Evolutionary conservation across 2,329 filamentous ascomycete genomes (phyloP).

Genomic region (Paecilomyces fulvus): DNA sequence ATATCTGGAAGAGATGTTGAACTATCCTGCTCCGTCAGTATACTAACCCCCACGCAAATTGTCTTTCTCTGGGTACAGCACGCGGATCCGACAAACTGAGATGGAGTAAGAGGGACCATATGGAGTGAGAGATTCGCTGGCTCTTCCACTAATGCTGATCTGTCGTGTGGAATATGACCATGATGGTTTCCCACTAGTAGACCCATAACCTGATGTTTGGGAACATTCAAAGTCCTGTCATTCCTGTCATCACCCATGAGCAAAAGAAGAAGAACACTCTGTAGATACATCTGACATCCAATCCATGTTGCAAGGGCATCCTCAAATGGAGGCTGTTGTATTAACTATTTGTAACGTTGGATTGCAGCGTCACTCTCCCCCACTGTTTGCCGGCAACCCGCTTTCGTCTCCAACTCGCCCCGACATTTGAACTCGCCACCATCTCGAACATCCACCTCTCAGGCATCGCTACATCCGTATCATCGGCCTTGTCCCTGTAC

Average conservation of each 20-base stretch:
- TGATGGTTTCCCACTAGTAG: neutral
- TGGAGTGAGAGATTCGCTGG: neutral
- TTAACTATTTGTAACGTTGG: too few species aligned
- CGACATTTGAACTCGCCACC: neutral
- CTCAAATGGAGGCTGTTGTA: neutral
- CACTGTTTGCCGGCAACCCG: neutral
- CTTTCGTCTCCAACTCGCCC: neutral
- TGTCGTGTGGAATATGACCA: neutral
- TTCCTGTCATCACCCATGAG: neutral
- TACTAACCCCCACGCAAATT: neutral
- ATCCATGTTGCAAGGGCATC: neutral
- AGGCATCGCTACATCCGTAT: neutral
- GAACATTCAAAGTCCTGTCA: neutral
- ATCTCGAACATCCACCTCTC: neutral
- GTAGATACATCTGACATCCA: neutral
- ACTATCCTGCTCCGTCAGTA: constrained; percentile 5
- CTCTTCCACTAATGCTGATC: neutral
- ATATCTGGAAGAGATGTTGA: neutral
- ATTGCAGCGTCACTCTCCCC: neutral
- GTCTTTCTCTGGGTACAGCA: neutral
- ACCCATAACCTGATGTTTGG: neutral
- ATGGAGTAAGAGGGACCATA: neutral
- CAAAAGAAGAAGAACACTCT: neutral
- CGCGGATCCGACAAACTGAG: neutral
- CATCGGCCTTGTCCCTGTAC: neutral